A percentile compares a stretch with the other conserved stretches of the same genome.
These are phyloP conservation scores for Agrocybe chaxingu DNA, from an alignment of 768 basidiomycete genomes.

Conservation along the genomic window DNA sequence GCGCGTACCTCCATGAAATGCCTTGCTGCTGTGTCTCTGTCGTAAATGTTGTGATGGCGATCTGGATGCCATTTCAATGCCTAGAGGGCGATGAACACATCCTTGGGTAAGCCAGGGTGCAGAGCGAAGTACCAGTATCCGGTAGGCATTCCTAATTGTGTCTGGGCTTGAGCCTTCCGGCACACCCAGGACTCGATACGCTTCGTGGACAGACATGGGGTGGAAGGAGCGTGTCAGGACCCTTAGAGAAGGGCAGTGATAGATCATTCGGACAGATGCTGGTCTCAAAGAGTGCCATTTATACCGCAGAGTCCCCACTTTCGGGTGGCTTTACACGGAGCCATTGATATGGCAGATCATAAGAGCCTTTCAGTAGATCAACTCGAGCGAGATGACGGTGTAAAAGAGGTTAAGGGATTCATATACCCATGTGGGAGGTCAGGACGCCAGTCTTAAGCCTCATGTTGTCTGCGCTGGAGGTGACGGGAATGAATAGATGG, in stretches of 20 bases:
- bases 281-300: conserved; percentile 16
- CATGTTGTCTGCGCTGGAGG: conserved; percentile 15
- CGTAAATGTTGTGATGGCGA: conserved; percentile 44
- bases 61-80: conserved; percentile 70
- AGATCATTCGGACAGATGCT: conserved; percentile 14
- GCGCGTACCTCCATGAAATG: conserved; percentile 54
- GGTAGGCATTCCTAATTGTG: conserved; percentile 59
- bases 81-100: conserved; percentile 25
- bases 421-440: conserved; percentile 13
- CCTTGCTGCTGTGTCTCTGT: conserved; percentile 50
- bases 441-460: conserved; percentile 13
- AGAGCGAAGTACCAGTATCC: conserved; percentile 45
- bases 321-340: conserved; percentile 6
- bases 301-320: conserved; percentile 11
- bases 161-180: conserved; percentile 42
- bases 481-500: conserved; percentile 10
- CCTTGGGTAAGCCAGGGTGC: conserved; percentile 18
- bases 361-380: conserved; percentile 11
- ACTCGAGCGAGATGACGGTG: conserved; percentile 11
- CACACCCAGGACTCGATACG: conserved; percentile 45
- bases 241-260: conserved; percentile 10
- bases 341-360: conserved; percentile 15
- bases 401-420: conserved; percentile 14
- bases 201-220: conserved; percentile 33
- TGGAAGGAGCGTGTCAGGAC: conserved; percentile 13